Base-by-base conservation (phyloP, 306 rosid genomes). In the Vigna mungo region DNA sequence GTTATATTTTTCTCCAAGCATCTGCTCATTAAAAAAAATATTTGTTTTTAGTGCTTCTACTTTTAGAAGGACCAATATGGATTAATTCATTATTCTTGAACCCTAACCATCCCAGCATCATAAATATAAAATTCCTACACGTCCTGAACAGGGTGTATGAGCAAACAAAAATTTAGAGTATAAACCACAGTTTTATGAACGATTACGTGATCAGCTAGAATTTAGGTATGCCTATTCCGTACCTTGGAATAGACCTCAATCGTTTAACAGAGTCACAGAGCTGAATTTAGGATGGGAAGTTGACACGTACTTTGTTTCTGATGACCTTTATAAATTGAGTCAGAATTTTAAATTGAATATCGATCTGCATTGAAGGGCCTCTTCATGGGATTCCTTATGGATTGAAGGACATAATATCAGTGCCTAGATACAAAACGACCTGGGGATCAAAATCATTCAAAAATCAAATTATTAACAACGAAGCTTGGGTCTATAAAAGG, bases 311-410 rank as follows among this genome's bases (percentile, higher is more conserved):
- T 76, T 63, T 39, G 44, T 75, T 56, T 39, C 32, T 49, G 67
- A 60, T 17, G 39, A 67, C 68, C 34, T 60, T 4, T 68, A 17
- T 58, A 67, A 27, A 59, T 4, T 51, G 25, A 58, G 36, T 23
- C 11, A 48, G 15, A 34, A 36, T 18, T 64, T 56, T 21, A 43
- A 74, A 20, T 15, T 41, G 51, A 61, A 85, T 71, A 2, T 30
- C 56, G 58, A 54, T 32, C 65, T 75, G 36, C 66, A 34, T 66
- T 72, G 63, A 79, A 93, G 98, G 96, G 47, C 92, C 92, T 65
- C 89, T 93, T 52, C 90, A 93, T 77, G 92, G 92, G 67, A 91
- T 93, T 67, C 98, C 93, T 70, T 93, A 91, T 72, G 98, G 98
- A 44, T 79, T 93, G 74, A 93, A 91, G 88, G 96, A 93, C 81